These are phyloP conservation scores for Trametes coccinea DNA, from an alignment of 768 basidiomycete species.

Conservation along the genomic window DNA sequence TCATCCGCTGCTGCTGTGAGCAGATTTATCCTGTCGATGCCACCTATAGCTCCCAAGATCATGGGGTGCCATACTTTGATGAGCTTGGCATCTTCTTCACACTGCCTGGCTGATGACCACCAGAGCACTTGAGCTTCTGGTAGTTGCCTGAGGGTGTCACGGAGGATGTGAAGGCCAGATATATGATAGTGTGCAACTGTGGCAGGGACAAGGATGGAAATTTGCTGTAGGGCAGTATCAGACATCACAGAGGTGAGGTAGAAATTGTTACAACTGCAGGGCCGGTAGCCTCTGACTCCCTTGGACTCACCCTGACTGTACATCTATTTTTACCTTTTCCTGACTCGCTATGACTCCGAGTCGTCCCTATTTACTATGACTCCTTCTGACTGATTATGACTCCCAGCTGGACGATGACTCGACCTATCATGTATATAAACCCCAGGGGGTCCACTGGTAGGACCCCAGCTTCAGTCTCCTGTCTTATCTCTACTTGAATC, in stretches of 20 bases:
- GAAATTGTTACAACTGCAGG: too few species aligned
- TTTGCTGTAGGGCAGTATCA: slow-evolving; percentile 40
- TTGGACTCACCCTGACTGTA: too few species aligned
- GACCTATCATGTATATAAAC: too few species aligned
- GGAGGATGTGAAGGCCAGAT: slow-evolving; percentile 37
- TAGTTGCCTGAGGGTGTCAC: slow-evolving; percentile 32
- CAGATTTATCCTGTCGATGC: slow-evolving; percentile 45
- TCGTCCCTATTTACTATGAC: too few species aligned
- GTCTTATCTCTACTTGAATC: too few species aligned
- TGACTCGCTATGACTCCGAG: too few species aligned
- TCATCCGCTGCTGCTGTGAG: slow-evolving; percentile 39
- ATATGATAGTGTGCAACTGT: slow-evolving; percentile 38
- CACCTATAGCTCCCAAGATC: slow-evolving; percentile 41
- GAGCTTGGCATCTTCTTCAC: slow-evolving; percentile 30
- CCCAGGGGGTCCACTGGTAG: too few species aligned
- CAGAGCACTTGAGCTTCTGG: slow-evolving; percentile 34
- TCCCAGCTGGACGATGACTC: too few species aligned
- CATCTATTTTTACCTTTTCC: too few species aligned
- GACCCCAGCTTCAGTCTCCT: too few species aligned
- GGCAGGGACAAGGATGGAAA: slow-evolving; percentile 43
- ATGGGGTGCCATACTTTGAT: slow-evolving; percentile 33
- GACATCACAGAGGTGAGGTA: slow-evolving; percentile 44
- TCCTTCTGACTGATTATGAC: too few species aligned
- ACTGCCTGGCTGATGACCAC: slow-evolving; percentile 29
- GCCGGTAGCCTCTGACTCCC: too few species aligned